phyloP scores from a whole-genome alignment of 2,329 filamentous ascomycete species.

The Aureobasidium sp. region DNA sequence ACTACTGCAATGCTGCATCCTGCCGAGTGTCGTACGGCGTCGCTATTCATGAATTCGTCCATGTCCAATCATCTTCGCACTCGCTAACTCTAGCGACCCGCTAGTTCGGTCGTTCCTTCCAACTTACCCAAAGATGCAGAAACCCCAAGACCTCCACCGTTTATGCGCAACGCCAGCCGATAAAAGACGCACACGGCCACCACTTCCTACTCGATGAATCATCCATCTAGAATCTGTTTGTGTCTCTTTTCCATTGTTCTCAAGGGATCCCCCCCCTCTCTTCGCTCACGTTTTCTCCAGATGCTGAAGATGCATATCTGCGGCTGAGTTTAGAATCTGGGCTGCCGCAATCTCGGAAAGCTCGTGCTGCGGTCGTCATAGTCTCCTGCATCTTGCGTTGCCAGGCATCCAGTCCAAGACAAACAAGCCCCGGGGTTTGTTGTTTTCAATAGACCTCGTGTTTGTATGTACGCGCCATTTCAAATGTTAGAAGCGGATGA shows the following conservation, averaged over 20 bases:
- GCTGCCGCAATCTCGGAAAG: not conserved
- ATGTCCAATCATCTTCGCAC: not conserved
- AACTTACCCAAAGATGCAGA: not conserved
- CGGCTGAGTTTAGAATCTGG: not conserved
- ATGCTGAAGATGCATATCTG: not conserved
- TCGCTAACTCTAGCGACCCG: not conserved
- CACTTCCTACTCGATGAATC: not conserved
- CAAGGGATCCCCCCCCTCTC: too few relatives aligned
- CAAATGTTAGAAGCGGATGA: not conserved
- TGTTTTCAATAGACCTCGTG: not conserved
- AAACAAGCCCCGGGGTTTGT: not conserved
- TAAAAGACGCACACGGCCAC: not conserved
- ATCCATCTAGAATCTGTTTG: not conserved
- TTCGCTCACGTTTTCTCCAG: conserved; percentile 2
- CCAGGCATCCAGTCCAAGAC: not conserved
- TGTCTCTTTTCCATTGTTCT: not conserved
- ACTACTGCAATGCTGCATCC: not conserved
- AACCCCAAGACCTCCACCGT: not conserved
- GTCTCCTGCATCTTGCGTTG: conserved; percentile 1
- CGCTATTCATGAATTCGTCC: not conserved
- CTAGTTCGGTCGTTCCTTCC: not conserved
- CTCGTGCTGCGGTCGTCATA: not conserved
- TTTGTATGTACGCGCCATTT: too few relatives aligned
- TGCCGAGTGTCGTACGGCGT: not conserved
- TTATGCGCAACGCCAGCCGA: not conserved